Conservation (phyloP, 805 yeast genomes). For the Saturnispora sanitii region DNA sequence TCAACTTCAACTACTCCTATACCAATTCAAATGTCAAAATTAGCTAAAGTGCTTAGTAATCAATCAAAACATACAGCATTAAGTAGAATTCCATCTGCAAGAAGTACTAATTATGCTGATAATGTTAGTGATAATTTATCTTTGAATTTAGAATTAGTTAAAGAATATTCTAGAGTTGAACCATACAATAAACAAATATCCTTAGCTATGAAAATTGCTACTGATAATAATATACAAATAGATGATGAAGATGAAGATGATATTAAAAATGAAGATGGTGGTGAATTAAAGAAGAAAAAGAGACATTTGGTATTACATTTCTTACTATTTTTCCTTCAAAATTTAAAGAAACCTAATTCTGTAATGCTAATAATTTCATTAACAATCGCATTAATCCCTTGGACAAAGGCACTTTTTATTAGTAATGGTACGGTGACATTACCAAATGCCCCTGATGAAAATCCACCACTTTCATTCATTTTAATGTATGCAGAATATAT, state of each 20-base stretch:
- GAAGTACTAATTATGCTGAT: conserved; percentile 11
- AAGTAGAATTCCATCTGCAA: conserved; percentile 26
- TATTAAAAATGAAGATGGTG: conserved; percentile 23
- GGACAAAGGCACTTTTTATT: conserved; percentile 39
- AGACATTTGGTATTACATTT: too few species aligned
- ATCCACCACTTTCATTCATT: conserved; percentile 46
- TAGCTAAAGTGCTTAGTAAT: background rate
- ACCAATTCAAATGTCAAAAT: conserved; percentile 3
- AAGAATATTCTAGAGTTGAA: conserved; percentile 29
- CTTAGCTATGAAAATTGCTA: conserved; percentile 23
- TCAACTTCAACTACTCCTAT: conserved; percentile 2
- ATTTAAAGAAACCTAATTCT: conserved; percentile 41
- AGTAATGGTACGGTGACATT: conserved; percentile 21
- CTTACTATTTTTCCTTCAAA: conserved; percentile 30
- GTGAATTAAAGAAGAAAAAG: too few species aligned
- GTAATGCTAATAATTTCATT: conserved; percentile 36
- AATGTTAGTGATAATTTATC: conserved; percentile 11
- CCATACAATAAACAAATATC: conserved; percentile 25
- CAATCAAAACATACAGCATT: conserved; percentile 11
- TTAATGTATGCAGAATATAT: conserved; percentile 40
- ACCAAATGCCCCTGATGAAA: conserved; percentile 37
- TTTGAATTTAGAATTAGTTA: conserved; percentile 23
- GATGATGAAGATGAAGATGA: conserved; percentile 11
- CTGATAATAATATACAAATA: conserved; percentile 24
- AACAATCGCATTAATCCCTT: conserved; percentile 45